Percentiles rank a stretch among this genome's conserved stretches.
phyloP scores from a whole-genome alignment of 768 basidiomycete genomes.

The Phaffia australis region DNA sequence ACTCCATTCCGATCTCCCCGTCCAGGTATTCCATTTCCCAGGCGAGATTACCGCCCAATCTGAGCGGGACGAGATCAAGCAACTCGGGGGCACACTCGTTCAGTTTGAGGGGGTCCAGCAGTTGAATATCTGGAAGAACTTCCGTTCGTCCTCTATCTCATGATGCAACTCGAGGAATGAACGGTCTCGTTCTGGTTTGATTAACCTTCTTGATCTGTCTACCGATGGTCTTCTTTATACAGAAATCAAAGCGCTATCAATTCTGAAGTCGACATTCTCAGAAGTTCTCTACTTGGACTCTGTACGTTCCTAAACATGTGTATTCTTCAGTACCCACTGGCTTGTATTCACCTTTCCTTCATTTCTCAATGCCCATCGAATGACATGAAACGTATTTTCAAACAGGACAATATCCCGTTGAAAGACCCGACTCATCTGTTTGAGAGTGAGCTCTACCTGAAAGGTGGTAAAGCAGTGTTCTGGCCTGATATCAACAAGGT shows the following conservation, averaged over 20 bases:
- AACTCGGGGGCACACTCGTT: conserved; percentile 36
- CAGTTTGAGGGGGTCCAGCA: conserved; percentile 17
- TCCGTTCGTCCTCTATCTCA: conserved; percentile 26
- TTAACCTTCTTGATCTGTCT: no score
- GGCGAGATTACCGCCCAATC: conserved; percentile 35
- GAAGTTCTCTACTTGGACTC: conserved; percentile 41
- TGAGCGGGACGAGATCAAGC: conserved; percentile 31
- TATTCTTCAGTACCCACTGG: not conserved
- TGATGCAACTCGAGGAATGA: no score
- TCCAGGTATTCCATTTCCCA: conserved; percentile 41
- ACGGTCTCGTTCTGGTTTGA: no score
- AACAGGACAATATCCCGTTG: conserved; percentile 39
- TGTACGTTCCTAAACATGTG: conserved; percentile 22
- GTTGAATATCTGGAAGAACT: conserved; percentile 29
- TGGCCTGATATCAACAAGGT: conserved; percentile 44
- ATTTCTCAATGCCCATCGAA: not conserved
- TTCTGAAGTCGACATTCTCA: conserved; percentile 36
- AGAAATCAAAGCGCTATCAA: conserved; percentile 39
- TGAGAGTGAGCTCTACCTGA: conserved; percentile 33
- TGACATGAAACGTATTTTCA: conserved; percentile 1
- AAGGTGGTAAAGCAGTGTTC: conserved; percentile 37
- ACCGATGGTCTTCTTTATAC: not conserved
- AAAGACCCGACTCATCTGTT: conserved; percentile 40
- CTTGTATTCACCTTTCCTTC: not conserved
- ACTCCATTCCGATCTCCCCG: conserved; percentile 36